These are phyloP conservation scores for Candida anglica DNA, from an alignment of 805 yeast species.

Conservation along the genomic window DNA sequence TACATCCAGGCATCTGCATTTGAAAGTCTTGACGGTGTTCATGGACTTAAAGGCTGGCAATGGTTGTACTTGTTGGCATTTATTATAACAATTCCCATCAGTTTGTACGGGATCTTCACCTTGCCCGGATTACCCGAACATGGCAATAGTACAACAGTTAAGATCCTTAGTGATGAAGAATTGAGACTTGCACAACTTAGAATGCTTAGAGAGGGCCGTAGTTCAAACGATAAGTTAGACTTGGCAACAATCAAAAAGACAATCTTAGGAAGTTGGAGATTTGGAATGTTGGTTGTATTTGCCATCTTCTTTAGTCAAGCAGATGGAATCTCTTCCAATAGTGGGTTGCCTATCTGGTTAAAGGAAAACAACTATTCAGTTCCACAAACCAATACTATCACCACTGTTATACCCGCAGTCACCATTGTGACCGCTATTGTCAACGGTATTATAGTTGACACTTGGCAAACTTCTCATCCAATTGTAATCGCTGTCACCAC, in stretches of 20 bases:
- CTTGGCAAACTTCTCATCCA: conserved; percentile 19
- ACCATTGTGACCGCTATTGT: conserved; percentile 19
- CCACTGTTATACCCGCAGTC: conserved; percentile 18
- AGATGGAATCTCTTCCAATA: conserved; percentile 24
- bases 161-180: conserved; percentile 5
- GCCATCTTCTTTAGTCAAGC: conserved; percentile 30
- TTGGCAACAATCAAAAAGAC: conserved; percentile 7
- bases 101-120: conserved; percentile 16
- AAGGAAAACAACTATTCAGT: conserved; percentile 11
- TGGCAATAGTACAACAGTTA: conserved; percentile 1
- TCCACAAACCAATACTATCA: conserved; percentile 12
- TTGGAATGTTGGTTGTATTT: conserved; percentile 19
- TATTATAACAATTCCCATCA: conserved; percentile 38
- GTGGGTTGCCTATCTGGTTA: conserved; percentile 19
- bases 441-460: conserved; percentile 22
- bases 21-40: conserved; percentile 41
- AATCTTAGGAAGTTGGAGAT: conserved; percentile 18
- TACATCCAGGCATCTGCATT: conserved; percentile 44
- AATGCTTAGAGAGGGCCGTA: conserved; percentile 10
- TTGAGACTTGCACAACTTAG: conserved; percentile 8
- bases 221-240: conserved; percentile 13
- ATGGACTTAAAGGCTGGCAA: conserved; percentile 18
- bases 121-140: conserved; percentile 4
- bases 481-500: conserved; percentile 14
- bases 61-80: conserved; percentile 38